phyloP scores from a whole-genome alignment of 192 early-diverging fungal genomes.

The Coemansia sp. region DNA sequence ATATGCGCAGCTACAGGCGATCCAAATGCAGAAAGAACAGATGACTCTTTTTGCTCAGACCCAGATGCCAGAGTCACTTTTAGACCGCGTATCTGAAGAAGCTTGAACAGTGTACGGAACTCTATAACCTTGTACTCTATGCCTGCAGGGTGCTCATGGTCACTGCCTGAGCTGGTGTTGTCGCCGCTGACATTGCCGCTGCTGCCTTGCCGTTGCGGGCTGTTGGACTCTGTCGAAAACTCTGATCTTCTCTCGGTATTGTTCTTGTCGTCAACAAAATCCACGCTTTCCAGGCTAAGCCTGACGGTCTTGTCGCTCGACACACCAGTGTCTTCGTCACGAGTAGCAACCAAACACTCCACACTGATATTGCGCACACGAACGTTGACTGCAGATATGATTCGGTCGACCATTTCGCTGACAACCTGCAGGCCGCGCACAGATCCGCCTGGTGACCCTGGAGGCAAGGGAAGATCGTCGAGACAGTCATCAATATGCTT shows the following conservation, averaged over 20 bases:
- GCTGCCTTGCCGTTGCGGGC: conserved; percentile 12
- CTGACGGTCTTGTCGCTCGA: conserved; percentile 30
- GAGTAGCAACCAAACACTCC: conserved; percentile 26
- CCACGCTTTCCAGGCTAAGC: conserved; percentile 52
- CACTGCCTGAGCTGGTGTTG: conserved; percentile 14
- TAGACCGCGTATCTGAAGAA: conserved; percentile 38
- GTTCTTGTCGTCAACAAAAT: conserved; percentile 45
- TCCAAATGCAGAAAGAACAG: conserved; percentile 39
- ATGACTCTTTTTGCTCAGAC: background rate
- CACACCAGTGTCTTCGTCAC: conserved; percentile 22
- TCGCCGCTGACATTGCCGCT: conserved; percentile 17
- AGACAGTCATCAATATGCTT: conserved; percentile 23
- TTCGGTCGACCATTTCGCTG: conserved; percentile 80
- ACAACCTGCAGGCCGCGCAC: conserved; percentile 75
- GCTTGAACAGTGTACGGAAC: conserved; percentile 48
- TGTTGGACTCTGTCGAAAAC: conserved; percentile 5
- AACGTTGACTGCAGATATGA: conserved; percentile 79
- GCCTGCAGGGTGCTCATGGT: conserved; percentile 34
- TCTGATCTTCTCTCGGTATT: conserved; percentile 14
- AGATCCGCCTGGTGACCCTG: conserved; percentile 37
- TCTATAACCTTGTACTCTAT: conserved; percentile 52
- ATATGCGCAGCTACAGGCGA: conserved; percentile 40
- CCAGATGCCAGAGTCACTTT: conserved; percentile 20
- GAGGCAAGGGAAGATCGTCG: conserved; percentile 32
- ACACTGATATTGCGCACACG: conserved; percentile 54